Evolutionary conservation across 176 grass and related monocot species (phyloP).

Genomic region (Poa annua): DNA sequence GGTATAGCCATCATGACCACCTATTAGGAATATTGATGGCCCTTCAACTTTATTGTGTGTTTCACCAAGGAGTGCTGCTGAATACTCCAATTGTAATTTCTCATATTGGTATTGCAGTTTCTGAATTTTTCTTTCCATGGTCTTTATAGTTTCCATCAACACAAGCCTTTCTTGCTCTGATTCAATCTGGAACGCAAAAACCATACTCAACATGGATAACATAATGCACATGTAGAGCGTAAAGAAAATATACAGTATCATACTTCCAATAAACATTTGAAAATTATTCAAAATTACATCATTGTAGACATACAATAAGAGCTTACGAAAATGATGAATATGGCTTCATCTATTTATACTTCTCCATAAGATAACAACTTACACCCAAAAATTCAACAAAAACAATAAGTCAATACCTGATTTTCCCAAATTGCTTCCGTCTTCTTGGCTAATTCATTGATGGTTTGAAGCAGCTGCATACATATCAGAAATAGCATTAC

Average conservation of each 20-base stretch:
- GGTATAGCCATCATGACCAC: slow-evolving; percentile 62
- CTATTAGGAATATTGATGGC: slow-evolving; percentile 62
- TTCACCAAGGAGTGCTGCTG: slow-evolving; percentile 27
- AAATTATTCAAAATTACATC: slow-evolving; percentile 7
- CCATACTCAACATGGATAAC: slow-evolving; percentile 33
- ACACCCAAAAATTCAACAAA: slow-evolving; percentile 4
- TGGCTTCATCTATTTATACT: slow-evolving; percentile 25
- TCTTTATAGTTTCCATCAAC: slow-evolving; percentile 56
- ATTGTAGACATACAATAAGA: not conserved
- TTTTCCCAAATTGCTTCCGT: slow-evolving; percentile 60
- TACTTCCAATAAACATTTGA: slow-evolving; percentile 2
- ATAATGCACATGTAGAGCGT: not conserved
- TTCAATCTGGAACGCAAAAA: slow-evolving; percentile 55
- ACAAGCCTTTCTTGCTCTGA: slow-evolving; percentile 70
- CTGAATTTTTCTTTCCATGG: slow-evolving; percentile 57
- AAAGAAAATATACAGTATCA: not conserved
- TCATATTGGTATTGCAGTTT: slow-evolving; percentile 57
- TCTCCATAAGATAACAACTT: slow-evolving; percentile 24
- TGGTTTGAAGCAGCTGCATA: slow-evolving; percentile 63
- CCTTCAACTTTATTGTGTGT: slow-evolving; percentile 26
- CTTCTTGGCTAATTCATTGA: slow-evolving; percentile 56
- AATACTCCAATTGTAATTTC: slow-evolving; percentile 57
- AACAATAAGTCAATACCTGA: slow-evolving; percentile 53
- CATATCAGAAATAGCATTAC: slow-evolving; percentile 30
- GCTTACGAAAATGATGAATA: slow-evolving; percentile 30